Percentiles rank a stretch among this genome's conserved stretches.
phyloP scores from a whole-genome alignment of 2,329 filamentous ascomycete genomes.

The Incumbomyces delicatus region DNA sequence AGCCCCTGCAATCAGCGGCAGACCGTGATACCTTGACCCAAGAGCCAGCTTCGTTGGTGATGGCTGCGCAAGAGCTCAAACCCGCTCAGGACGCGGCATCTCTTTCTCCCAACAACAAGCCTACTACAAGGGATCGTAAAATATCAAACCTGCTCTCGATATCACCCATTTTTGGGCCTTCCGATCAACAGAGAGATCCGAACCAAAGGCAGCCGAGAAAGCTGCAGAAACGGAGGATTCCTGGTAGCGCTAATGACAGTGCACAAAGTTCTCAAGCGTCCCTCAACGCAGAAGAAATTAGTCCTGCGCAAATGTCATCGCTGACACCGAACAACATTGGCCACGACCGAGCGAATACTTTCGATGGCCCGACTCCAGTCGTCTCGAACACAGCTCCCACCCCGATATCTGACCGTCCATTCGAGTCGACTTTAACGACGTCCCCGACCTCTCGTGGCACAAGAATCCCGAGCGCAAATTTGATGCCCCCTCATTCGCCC shows the following conservation, averaged over 20 bases:
- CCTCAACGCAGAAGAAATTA: constrained; percentile 38
- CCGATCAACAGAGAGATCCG: constrained; percentile 41
- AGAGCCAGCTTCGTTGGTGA: not conserved
- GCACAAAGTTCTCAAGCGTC: constrained; percentile 85
- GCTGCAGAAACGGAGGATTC: constrained; percentile 74
- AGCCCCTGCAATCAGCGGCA: not conserved
- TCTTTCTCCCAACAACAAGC: constrained; percentile 3
- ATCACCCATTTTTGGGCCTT: constrained; percentile 49
- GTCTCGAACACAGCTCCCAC: constrained; percentile 25
- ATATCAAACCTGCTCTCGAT: constrained; percentile 59
- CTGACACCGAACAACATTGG: constrained; percentile 24
- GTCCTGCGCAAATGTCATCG: constrained; percentile 24
- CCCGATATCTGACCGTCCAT: constrained; percentile 20
- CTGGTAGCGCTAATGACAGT: constrained; percentile 69
- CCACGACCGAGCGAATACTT: constrained; percentile 20
- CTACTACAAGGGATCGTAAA: constrained; percentile 48
- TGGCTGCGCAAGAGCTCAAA: not conserved
- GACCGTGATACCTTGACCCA: not conserved
- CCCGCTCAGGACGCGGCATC: not conserved
- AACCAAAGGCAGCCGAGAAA: constrained; percentile 69
- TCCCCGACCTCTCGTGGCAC: constrained; percentile 33
- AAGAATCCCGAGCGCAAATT: constrained; percentile 38
- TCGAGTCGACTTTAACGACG: constrained; percentile 5
- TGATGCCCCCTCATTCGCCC: constrained; percentile 63
- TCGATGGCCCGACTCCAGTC: constrained; percentile 24